phyloP scores from a whole-genome alignment of 164 flowering plant species.

The Stephania yunnanensis region DNA sequence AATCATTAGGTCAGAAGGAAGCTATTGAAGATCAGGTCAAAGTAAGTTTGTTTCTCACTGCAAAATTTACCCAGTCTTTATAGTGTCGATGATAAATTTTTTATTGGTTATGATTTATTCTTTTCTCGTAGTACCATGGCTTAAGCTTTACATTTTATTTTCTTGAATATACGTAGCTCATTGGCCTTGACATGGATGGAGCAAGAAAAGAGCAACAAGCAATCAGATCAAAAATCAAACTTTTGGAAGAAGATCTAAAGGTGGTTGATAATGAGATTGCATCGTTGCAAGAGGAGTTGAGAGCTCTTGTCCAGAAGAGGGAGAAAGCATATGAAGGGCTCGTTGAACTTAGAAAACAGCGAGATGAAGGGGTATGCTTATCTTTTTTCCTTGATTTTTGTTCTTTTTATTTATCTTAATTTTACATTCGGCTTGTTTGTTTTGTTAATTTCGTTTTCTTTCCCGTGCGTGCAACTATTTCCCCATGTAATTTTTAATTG shows the following conservation, averaged over 20 bases:
- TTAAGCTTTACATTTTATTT: neutral
- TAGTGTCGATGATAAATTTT: neutral
- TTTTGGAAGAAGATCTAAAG: constrained; percentile 45
- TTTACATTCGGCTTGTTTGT: neutral
- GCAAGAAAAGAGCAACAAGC: constrained; percentile 65
- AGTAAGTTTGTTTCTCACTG: constrained; percentile 33
- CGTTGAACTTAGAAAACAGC: constrained; percentile 50
- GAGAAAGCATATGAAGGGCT: constrained; percentile 45
- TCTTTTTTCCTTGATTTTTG: neutral
- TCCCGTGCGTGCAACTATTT: no score
- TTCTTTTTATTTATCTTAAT: neutral
- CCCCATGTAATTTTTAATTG: no score
- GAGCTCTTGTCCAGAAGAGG: constrained; percentile 36
- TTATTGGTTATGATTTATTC: neutral
- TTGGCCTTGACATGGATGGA: constrained; percentile 60
- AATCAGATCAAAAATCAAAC: constrained; percentile 41
- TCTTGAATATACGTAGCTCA: constrained; percentile 41
- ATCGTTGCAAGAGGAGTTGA: constrained; percentile 48
- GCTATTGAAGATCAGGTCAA: constrained; percentile 81
- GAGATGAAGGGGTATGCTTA: constrained; percentile 64
- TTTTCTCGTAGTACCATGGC: neutral
- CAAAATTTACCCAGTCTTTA: neutral
- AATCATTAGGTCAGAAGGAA: constrained; percentile 66
- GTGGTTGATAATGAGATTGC: constrained; percentile 43
- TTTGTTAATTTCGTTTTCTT: no score